Evolutionary conservation across 2,329 filamentous ascomycete genomes (phyloP).

Genomic region (Fusarium pininemorale): DNA sequence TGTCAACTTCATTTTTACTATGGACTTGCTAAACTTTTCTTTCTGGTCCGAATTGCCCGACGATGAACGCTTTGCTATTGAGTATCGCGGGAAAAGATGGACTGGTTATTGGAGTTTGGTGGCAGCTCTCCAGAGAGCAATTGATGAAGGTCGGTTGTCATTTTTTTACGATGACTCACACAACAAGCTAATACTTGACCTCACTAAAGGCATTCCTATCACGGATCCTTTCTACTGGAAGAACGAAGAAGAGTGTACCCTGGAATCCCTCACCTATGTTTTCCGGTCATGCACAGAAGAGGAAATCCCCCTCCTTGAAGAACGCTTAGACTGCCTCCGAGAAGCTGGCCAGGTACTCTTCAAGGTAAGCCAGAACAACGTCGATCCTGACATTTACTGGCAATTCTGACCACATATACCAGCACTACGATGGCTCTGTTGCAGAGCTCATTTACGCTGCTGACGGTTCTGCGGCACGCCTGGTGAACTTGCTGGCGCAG

Average conservation of each 20-base stretch:
- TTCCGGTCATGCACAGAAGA: conserved; percentile 90
- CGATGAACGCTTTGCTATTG: conserved; percentile 80
- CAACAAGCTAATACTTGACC: background rate
- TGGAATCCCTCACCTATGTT: conserved; percentile 77
- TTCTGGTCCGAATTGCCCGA: conserved; percentile 86
- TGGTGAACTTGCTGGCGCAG: conserved; percentile 86
- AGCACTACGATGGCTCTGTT: conserved; percentile 82
- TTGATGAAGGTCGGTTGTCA: conserved; percentile 75
- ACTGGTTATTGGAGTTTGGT: conserved; percentile 97
- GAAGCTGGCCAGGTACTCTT: conserved; percentile 85
- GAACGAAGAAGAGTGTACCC: conserved; percentile 76
- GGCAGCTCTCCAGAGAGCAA: conserved; percentile 82
- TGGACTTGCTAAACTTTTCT: conserved; percentile 96
- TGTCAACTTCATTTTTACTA: conserved; percentile 93
- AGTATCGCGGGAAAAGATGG: conserved; percentile 83
- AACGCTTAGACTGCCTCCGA: conserved; percentile 80
- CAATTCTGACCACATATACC: conserved; percentile 20
- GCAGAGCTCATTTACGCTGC: conserved; percentile 77
- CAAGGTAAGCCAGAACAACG: conserved; percentile 62
- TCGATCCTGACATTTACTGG: too few species aligned
- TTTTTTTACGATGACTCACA: background rate
- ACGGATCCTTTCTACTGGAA: conserved; percentile 90
- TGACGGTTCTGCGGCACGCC: conserved; percentile 78
- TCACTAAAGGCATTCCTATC: conserved; percentile 76
- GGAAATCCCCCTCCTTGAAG: conserved; percentile 82